A percentile compares a stretch with the other conserved stretches of the same genome.
These are phyloP conservation scores for Trichopus zeylanicus DNA, from an alignment of 116 monocot species.

Conservation along the genomic window DNA sequence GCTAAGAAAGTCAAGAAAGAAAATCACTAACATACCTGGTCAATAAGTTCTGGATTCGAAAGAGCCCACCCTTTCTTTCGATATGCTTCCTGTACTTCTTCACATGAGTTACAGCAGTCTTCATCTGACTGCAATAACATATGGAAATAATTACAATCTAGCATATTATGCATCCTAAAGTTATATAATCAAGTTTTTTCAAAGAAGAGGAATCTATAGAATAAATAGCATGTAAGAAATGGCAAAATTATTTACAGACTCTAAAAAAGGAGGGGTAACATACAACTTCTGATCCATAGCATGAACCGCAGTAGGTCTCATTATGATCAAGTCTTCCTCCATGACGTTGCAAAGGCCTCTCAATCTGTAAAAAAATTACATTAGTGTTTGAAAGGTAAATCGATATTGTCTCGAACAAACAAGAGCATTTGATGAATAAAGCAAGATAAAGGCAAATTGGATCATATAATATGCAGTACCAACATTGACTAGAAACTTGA, in stretches of 20 bases:
- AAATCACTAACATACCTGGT: constrained; percentile 33
- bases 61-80: constrained; percentile 69
- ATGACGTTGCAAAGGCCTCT: constrained; percentile 2
- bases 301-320: neutral
- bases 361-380: constrained; percentile 2
- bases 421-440: too few relatives aligned
- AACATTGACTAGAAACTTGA: too few relatives aligned
- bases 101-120: constrained; percentile 79
- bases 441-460: too few relatives aligned
- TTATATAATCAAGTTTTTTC: too few relatives aligned
- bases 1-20: too few relatives aligned
- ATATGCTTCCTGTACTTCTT: constrained; percentile 77
- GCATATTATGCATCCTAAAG: too few relatives aligned
- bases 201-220: neutral
- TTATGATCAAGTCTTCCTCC: constrained; percentile 1
- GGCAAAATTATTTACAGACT: too few relatives aligned
- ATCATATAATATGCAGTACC: too few relatives aligned
- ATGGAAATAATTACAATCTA: too few relatives aligned
- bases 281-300: constrained; percentile 3
- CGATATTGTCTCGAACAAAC: too few relatives aligned
- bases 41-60: constrained; percentile 55
- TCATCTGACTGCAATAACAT: constrained; percentile 47
- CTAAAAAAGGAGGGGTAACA: too few relatives aligned
- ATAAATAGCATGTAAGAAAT: neutral
- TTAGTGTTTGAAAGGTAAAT: too few relatives aligned